Base-by-base conservation (phyloP, 1,139 yeast genomes). In the Geotrichum macrosporum region DNA sequence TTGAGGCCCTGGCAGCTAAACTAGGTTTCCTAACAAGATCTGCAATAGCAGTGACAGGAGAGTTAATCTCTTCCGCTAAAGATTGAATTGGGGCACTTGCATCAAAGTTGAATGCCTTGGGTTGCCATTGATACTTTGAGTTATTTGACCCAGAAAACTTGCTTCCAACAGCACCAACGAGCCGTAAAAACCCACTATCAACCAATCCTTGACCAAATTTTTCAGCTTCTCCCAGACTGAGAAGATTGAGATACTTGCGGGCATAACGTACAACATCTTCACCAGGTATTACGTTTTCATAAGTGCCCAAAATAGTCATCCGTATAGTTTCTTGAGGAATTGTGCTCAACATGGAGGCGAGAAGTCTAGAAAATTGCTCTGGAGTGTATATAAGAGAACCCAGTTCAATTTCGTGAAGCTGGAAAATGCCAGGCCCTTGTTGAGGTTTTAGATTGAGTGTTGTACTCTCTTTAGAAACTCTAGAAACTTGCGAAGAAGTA, bases 91-190 rank as follows among this genome's bases (percentile, higher is more conserved):
- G n/a, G 10, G 15, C 30, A 16, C 19, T 22, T 24, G 38, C 31
- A 8, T 42, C 32, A 19, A 38, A 42, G 16, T 40, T 21, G 22
- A 46, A 35, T 5, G 85, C 85, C 53, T 74, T 65, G 3, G 80
- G 79, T 53, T 79, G 81, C 95, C 95, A 87, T 64, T 87, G 95
- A 60, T 86, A 87, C 58, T 70, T 75, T 61, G 82, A 79, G 50
- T 80, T 84, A 2, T 89, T 78, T 21, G 89, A 80, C 63, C 86
- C 86, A 44, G 84, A 87, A 63, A 87, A 87, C 50, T 70, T 75
- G 51, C 77, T 75, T 39, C 78, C 81, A 3, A 77, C 76, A 44
- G 72, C 71, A 44, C 78, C 77, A 43, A 86, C 76, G 43, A 79
- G 72, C 49, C 87, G 74, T 35, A 88, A 64, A 54, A 78, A 83